Evolutionary conservation across 2,329 filamentous ascomycete genomes (phyloP), one percentile per base, ranked within the genome.

Genomic region (Thermothelomyces thermophilus): DNA sequence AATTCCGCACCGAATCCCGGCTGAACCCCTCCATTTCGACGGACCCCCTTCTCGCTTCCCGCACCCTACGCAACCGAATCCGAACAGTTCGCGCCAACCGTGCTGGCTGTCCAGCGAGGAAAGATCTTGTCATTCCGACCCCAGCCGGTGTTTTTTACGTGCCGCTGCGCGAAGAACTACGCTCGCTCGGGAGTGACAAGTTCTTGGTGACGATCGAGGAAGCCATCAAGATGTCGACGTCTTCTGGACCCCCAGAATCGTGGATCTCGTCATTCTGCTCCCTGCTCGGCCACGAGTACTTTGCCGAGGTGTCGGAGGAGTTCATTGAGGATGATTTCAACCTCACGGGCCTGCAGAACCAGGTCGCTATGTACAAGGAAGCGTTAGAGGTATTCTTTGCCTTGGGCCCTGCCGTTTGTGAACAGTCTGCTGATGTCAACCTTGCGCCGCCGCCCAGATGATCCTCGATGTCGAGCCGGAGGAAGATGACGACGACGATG

Each of bases 241-340:
- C 79, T 44, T 82, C 79, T 47, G 78, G 76, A 47, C 70, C 75
- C 26, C 77, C 78, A 55, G 93, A 98, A 74, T 95, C 90, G 49
- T 98, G 93, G 93, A 97, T 98, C 73, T 86, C 89, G 56, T 94
- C 90, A 51, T 98, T 96, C 69, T 98, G 93, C 75, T 90, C 88
- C 34, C 76, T 97, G 40, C 80, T 97, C 53, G 93, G 93, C 55
- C 93, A 98, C 68, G 93, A 98, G 70, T 98, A 97, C 73, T 98
- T 98, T 69, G 93, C 93, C 56, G 93, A 98, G 73, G 91, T 98
- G 44, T 93, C 89, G 40, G 93, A 98, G 71, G 93, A 98, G 64
- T 98, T 98, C 63, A 97, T 98, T 65, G 93, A 98, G 69, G 93
- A 98, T 82, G 93, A 98, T 70, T 98, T 98, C 77, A 98, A 98